Percentiles rank a stretch among this genome's conserved stretches.
Evolutionary conservation across 495 filamentous ascomycete species (phyloP).

Genomic region (Aspergillus indologenus): DNA sequence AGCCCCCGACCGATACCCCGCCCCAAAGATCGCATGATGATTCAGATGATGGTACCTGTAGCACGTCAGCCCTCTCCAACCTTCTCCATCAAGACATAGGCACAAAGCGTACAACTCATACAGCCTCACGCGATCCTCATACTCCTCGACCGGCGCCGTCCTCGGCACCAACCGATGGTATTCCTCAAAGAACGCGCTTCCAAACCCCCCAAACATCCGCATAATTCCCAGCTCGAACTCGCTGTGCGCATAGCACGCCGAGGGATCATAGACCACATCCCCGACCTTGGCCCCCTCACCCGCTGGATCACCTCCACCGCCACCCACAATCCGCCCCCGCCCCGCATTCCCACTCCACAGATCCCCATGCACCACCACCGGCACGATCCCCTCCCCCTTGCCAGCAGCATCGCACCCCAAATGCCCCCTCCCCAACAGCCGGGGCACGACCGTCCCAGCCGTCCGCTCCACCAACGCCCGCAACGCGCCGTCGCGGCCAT

Average conservation of each 20-base stretch:
- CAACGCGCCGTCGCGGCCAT: slow-evolving; percentile 63
- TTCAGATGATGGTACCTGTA: slow-evolving; percentile 85
- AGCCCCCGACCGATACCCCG: slow-evolving; percentile 68
- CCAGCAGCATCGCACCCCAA: slow-evolving; percentile 51
- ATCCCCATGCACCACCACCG: slow-evolving; percentile 86
- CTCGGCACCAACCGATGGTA: slow-evolving; percentile 73
- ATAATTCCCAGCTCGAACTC: slow-evolving; percentile 94
- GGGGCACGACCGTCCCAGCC: slow-evolving; percentile 60
- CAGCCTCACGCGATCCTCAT: slow-evolving; percentile 72
- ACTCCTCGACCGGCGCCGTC: slow-evolving; percentile 79
- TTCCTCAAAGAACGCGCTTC: slow-evolving; percentile 63
- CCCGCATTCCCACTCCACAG: slow-evolving; percentile 85
- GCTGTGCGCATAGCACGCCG: slow-evolving; percentile 74
- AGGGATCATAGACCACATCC: slow-evolving; percentile 83
- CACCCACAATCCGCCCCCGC: slow-evolving; percentile 57
- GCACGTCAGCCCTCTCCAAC: not conserved
- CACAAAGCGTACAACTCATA: slow-evolving; percentile 73
- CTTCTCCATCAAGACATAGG: not conserved
- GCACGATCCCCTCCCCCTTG: slow-evolving; percentile 51
- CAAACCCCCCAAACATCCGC: slow-evolving; percentile 94
- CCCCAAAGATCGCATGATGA: slow-evolving; percentile 80
- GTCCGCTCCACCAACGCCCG: slow-evolving; percentile 61
- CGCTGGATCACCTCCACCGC: slow-evolving; percentile 11
- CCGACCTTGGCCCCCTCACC: slow-evolving; percentile 52
- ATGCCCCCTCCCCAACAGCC: slow-evolving; percentile 64